phyloP scores from a whole-genome alignment of 208 protist species.

The Leishmania guyanensis region DNA sequence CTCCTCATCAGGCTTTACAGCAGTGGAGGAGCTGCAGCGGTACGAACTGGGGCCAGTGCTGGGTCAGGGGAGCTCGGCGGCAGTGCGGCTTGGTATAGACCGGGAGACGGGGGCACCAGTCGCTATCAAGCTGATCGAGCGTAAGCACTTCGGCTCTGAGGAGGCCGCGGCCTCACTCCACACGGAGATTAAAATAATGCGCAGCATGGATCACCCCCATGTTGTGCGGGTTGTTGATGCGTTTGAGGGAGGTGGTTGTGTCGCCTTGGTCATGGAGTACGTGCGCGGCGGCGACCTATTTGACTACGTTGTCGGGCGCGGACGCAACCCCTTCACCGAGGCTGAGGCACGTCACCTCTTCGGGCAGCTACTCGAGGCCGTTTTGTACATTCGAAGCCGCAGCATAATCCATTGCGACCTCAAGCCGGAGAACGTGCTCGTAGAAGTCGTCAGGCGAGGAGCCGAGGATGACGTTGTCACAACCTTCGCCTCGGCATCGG shows the following conservation, averaged over 20 bases:
- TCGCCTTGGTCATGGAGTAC: slow-evolving; percentile 86
- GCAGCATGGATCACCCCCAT: slow-evolving; percentile 66
- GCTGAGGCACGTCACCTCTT: slow-evolving; percentile 63
- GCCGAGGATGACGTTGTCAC: not conserved
- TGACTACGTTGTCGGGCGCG: slow-evolving; percentile 73
- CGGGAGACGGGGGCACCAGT: slow-evolving; percentile 36
- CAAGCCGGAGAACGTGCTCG: slow-evolving; percentile 96
- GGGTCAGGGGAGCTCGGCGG: slow-evolving; percentile 65
- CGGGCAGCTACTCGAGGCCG: slow-evolving; percentile 65
- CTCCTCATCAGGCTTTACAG: not conserved
- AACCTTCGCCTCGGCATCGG: not conserved
- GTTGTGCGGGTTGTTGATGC: slow-evolving; percentile 68
- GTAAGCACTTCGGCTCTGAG: slow-evolving; percentile 39
- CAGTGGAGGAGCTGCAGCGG: slow-evolving; percentile 27
- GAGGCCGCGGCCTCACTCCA: slow-evolving; percentile 47
- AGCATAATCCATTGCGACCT: slow-evolving; percentile 98
- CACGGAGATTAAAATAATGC: slow-evolving; percentile 70
- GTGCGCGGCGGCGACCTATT: slow-evolving; percentile 75
- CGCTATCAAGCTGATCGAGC: slow-evolving; percentile 83
- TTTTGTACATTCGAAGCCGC: slow-evolving; percentile 64
- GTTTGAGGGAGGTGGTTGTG: slow-evolving; percentile 40
- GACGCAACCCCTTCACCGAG: slow-evolving; percentile 62
- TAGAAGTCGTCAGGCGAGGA: slow-evolving; percentile 28
- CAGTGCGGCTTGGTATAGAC: slow-evolving; percentile 53
- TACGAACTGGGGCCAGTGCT: slow-evolving; percentile 56